These are phyloP conservation scores for Citrus sp. DNA, from an alignment of 345 rosid genomes.

Conservation along the genomic window DNA sequence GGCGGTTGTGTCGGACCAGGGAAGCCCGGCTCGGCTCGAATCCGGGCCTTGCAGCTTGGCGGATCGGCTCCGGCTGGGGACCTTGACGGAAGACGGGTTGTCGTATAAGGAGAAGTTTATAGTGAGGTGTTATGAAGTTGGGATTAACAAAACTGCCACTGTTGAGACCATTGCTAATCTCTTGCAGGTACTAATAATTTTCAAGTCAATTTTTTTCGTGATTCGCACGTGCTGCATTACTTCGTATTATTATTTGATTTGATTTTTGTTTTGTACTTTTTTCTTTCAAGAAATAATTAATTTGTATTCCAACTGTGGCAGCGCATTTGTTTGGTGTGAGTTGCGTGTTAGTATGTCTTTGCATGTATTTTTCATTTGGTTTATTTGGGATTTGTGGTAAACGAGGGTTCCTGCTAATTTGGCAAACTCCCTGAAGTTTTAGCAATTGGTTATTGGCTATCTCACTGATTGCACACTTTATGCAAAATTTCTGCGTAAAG, in stretches of 20 bases:
- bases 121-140: conserved; percentile 88
- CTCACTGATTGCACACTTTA: background rate
- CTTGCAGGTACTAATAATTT: conserved; percentile 50
- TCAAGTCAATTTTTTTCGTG: background rate
- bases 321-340: background rate
- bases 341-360: background rate
- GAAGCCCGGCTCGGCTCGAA: conserved; percentile 20
- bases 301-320: background rate
- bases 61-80: conserved; percentile 61
- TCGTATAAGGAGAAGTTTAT: conserved; percentile 89
- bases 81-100: conserved; percentile 65
- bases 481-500: background rate
- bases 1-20: conserved; percentile 31
- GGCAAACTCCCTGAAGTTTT: background rate
- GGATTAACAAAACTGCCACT: conserved; percentile 94
- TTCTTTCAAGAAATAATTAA: background rate
- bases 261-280: background rate
- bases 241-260: background rate
- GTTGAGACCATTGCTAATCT: conserved; percentile 92
- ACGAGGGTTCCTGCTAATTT: background rate
- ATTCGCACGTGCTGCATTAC: background rate
- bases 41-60: conserved; percentile 38
- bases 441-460: background rate
- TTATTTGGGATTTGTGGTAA: background rate
- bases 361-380: background rate